Conservation (phyloP, 106 monocot genomes). For the Chionographis japonica region DNA sequence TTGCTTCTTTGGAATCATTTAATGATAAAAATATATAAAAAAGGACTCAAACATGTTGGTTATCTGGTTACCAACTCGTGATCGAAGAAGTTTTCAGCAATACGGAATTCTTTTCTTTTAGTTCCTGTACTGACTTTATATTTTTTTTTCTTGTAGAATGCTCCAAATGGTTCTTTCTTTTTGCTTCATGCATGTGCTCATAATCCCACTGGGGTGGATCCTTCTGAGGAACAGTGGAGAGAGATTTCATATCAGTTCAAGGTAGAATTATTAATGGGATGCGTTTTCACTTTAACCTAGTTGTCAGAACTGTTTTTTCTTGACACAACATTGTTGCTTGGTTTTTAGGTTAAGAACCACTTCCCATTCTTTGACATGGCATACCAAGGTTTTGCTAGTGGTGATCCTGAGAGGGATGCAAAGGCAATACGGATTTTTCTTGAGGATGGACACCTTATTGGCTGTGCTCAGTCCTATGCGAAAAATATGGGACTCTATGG, state of each 20-base stretch:
- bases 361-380: conserved; percentile 99
- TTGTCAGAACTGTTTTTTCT: background rate
- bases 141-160: conserved; percentile 52
- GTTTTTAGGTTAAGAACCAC: conserved; percentile 81
- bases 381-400: conserved; percentile 99
- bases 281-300: background rate
- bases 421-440: conserved; percentile 96
- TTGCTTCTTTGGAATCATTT: too few relatives aligned
- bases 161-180: conserved; percentile 96
- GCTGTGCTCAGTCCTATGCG: conserved; percentile 97
- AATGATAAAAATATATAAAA: too few relatives aligned
- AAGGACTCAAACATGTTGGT: too few relatives aligned
- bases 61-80: too few relatives aligned
- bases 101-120: background rate
- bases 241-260: conserved; percentile 96
- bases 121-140: too few relatives aligned
- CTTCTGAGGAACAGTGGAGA: conserved; percentile 95
- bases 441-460: conserved; percentile 95
- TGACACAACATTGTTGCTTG: background rate
- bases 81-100: too few relatives aligned
- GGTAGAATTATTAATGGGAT: conserved; percentile 24
- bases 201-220: conserved; percentile 99
- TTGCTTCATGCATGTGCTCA: conserved; percentile 99
- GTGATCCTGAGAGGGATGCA: conserved; percentile 93
- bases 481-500: conserved; percentile 99